Base-by-base conservation (phyloP, 164 flowering plant species). In the Liquidambar formosana region DNA sequence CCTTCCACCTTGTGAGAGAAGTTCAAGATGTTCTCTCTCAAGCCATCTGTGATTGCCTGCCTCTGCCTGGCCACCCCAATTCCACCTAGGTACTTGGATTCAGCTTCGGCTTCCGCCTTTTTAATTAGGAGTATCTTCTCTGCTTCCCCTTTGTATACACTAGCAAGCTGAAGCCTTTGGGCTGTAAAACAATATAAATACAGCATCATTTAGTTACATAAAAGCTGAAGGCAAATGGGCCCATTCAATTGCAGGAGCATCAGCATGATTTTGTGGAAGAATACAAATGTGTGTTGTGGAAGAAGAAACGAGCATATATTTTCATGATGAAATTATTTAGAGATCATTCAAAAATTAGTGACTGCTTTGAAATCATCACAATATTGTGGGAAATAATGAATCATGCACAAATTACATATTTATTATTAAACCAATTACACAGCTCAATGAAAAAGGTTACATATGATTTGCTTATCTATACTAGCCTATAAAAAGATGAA, bases 51-150 rank as follows among this genome's bases (percentile, higher is more conserved):
- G 69, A 96, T 96, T 49, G 99, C 99, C 73, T 96, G 98, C 72
- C 99, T 81, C 80, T 96, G 99, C 81, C 89, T 85, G 6, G 99
- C 99, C 61, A 96, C 99, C 21, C 99, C 99, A 38, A 96, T 85
- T 23, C 99, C 99, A 44, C 96, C 98, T 10, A 96, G 83, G 81
- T 88, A 96, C 81, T 96, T 96, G 75, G 99, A 78, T 74, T 96
- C 99, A 15, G 99, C 98, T 69, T 96, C 99, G 0, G 92, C 99
- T 78, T 96, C 99, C 11, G 99, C 99, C 65, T 69, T 90, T 71
- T 96, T 96, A 22, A 96, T 93, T 68, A 58, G 90, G 57, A 96
- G 92, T 4, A 93, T 73, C 84, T 96, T 96, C 57, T 96, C 99
- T 8, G 98, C 97, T 76, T 96, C 99, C 1, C 99, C 99, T 75